Evolutionary conservation across 176 grass and related monocot species (phyloP), one percentile per base, ranked within the genome.

Genomic region (Tillandsia leiboldiana): DNA sequence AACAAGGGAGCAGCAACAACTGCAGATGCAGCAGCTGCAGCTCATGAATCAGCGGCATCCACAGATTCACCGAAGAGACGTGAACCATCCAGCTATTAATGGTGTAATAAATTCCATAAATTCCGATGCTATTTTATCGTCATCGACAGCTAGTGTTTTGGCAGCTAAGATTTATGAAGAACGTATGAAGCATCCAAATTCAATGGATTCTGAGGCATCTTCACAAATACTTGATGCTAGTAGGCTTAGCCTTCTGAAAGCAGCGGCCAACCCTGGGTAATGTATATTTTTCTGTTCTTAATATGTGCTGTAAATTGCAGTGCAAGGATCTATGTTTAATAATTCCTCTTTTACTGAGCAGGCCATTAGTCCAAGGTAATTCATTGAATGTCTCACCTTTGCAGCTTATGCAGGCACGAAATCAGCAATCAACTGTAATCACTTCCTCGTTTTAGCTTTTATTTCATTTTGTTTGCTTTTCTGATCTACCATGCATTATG

Each of bases 391-490:
- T 87, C 65, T 83, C 81, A 48, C 69, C 92, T 76, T 71, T 90
- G 27, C 93, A 91, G 66, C 93, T 87, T 73, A 88, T 84, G 57
- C 85, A 88, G 53, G 74, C 81, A 65, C 87, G 84, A 63, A 92
- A 79, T 70, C 93, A 92, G 56, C 86, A 87, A 69, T 13, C 29
- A 48, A 70, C 72, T 65, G 4, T 53, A 54, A 49, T 75, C 73
- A 64, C 58, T 72, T 65, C 75, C 13, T 27, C 27, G 33, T 78
- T 53, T 49, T 72, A 49, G 8, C 51, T 59, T 77, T 71, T 42
- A 10, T 26, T 58, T 49, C 23, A n/a, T 72, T 51, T 22, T 69
- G 50, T 73, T 33, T 9, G 13, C 26, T 69, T 67, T 23, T 28
- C 12, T 78, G 9, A 65, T 53, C 68, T 10, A 63, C 26, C 48